phyloP scores from a whole-genome alignment of 495 filamentous ascomycete genomes.

The Diplogelasinospora grovesii region DNA sequence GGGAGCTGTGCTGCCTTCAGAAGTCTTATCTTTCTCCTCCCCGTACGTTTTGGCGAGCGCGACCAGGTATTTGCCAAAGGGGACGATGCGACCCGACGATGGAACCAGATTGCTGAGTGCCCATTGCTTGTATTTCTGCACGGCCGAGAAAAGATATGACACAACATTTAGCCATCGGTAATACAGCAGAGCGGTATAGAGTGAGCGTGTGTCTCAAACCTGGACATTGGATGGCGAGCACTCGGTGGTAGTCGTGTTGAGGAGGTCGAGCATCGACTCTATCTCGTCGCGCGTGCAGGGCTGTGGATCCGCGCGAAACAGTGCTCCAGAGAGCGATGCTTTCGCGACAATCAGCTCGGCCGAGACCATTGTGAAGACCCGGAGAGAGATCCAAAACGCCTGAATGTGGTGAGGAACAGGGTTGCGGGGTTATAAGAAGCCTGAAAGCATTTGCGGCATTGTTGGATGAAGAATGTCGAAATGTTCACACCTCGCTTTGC shows the following conservation, averaged over 20 bases:
- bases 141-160: slow-evolving; percentile 17
- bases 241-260: slow-evolving; percentile 62
- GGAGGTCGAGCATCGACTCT: slow-evolving; percentile 57
- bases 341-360: slow-evolving; percentile 76
- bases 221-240: slow-evolving; percentile 85
- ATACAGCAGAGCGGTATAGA: slow-evolving; percentile 45
- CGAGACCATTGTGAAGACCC: slow-evolving; percentile 58
- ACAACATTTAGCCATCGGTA: slow-evolving; percentile 53
- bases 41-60: slow-evolving; percentile 58
- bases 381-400: no score
- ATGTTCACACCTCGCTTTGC: no score
- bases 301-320: slow-evolving; percentile 69
- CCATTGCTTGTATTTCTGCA: slow-evolving; percentile 84
- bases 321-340: slow-evolving; percentile 66
- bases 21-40: slow-evolving; percentile 10
- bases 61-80: slow-evolving; percentile 70
- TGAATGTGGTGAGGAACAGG: no score
- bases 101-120: slow-evolving; percentile 63
- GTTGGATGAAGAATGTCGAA: no score
- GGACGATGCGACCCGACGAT: slow-evolving; percentile 57
- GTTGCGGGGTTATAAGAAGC: no score
- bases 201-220: slow-evolving; percentile 69
- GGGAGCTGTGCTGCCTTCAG: not conserved
- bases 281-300: slow-evolving; percentile 67
- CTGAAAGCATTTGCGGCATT: no score